Base-by-base conservation (phyloP, 257 asterid species). In the Eucommia ulmoides region DNA sequence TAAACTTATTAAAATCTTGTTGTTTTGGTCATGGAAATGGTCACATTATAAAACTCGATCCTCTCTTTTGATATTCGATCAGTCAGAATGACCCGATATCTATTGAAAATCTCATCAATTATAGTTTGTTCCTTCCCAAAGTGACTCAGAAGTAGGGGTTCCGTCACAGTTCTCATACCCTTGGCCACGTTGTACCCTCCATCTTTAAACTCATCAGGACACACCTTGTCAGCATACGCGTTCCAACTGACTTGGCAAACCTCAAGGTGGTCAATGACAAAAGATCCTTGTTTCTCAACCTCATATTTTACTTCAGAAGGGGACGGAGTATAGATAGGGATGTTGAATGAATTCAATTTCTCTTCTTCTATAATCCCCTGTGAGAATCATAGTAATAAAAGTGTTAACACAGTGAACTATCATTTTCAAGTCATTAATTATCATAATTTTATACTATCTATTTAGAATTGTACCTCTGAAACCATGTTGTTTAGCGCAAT, bases 241-340 rank as follows among this genome's bases (percentile, higher is more conserved):
- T 69, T 64, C 91, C 95, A 84, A 12, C 49, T 42, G 51, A 79
- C 25, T 45, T 72, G 57, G 0, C 84, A 54, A 4, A 55, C 60
- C 58, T 70, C 77, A 1, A 79, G 71, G 18, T 16, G 68, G 56
- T 52, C 23, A 42, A 81, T 55, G 55, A 20, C 2, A 64, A 84
- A 81, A 9, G 82, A 76, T 16, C 76, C 81, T 42, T 83, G n/a
- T n/a, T n/a, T n/a, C n/a, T n/a, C n/a, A n/a, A n/a, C n/a, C n/a
- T n/a, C n/a, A n/a, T n/a, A n/a, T 60, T 15, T 50, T 41, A 83
- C 71, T 38, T 83, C 88, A 4, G 15, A 51, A 0, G 74, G 73
- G 11, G 80, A 80, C 16, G 92, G 92, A 5, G 74, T 70, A 71
- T 77, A 80, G 0, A 61, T 68, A 8, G 92, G 94, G 23, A 83